Base-by-base conservation (phyloP, 805 yeast species). In the Nakazawaea laoshanensis region DNA sequence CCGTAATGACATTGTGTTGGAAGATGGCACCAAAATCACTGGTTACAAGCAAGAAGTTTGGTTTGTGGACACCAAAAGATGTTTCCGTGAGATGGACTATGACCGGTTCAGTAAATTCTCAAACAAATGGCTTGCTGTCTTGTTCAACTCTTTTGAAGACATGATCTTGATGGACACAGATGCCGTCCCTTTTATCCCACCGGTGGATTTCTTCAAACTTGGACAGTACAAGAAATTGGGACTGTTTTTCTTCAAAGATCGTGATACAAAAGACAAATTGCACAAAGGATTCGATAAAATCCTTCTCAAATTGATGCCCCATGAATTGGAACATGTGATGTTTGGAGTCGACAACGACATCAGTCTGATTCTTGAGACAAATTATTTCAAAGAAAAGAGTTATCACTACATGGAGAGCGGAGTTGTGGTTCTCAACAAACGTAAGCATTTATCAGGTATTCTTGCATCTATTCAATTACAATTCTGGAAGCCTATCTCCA, bases 131-230 rank as follows among this genome's bases (percentile, higher is more conserved):
- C 45, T 74, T 20, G 79, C 82, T 2, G 59, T 68, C 18, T 40
- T 73, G 19, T 77, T 77, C 50, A 75, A 67, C 38, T 66, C 77
- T 2, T 73, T 68, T 46, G 74, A 70, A 41, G 77, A 73, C 36
- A 63, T 61, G 52, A 58, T 74, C 20, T 49, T 73, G 43, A 44
- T 74, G 39, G 79, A 74, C 49, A 70, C 78, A 2, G 78, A 71
- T 46, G 51, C 68, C 0, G 61, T 67, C 20, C 63, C 59, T 8
- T 43, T 64, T 28, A 42, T 59, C 17, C 57, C 65, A 3, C 46
- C 56, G 8, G 42, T 45, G n/a, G 40, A 54, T 6, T 67, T 67
- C 40, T 58, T 66, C 37, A 42, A 55, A 13, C 43, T 59, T 17
- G 44, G 48, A n/a, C 53, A 55, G 19, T 67, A 57, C 44, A 34